Conservation (phyloP, 163 green algal genomes). For the Volvox carteri region DNA sequence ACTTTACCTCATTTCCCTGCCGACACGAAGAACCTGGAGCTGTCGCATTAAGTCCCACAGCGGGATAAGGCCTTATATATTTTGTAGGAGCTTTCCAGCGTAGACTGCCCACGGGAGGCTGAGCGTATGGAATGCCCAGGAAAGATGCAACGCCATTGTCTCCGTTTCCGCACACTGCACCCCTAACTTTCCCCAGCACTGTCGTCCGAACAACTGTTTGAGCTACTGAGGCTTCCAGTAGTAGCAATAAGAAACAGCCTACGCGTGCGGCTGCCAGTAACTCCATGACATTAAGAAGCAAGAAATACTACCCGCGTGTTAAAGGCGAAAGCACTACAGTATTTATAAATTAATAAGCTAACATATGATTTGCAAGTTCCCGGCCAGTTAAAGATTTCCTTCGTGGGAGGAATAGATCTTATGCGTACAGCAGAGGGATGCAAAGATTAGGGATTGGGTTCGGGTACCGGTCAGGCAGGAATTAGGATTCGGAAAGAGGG, state of each 20-base stretch:
- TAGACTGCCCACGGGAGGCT: background rate
- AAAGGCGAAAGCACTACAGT: no score
- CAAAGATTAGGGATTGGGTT: no score
- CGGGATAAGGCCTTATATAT: background rate
- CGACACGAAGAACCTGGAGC: background rate
- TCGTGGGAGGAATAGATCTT: no score
- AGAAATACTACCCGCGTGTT: no score
- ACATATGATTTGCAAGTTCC: no score
- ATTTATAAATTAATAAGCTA: no score
- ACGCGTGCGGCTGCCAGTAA: no score
- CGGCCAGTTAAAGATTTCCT: no score
- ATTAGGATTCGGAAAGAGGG: no score
- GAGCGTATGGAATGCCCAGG: slow-evolving; percentile 11
- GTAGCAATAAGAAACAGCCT: background rate
- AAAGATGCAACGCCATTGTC: background rate
- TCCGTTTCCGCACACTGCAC: background rate
- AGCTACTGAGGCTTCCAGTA: background rate
- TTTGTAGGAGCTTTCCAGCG: background rate
- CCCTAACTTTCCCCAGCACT: background rate
- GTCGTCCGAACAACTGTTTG: background rate
- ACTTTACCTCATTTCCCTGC: background rate
- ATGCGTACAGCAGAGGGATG: no score
- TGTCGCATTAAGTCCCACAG: background rate
- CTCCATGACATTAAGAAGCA: no score
- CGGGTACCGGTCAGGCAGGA: no score